Evolutionary conservation across 2,329 filamentous ascomycete species (phyloP), one percentile per base, ranked within the genome.

Genomic region (Cercospora beticola): DNA sequence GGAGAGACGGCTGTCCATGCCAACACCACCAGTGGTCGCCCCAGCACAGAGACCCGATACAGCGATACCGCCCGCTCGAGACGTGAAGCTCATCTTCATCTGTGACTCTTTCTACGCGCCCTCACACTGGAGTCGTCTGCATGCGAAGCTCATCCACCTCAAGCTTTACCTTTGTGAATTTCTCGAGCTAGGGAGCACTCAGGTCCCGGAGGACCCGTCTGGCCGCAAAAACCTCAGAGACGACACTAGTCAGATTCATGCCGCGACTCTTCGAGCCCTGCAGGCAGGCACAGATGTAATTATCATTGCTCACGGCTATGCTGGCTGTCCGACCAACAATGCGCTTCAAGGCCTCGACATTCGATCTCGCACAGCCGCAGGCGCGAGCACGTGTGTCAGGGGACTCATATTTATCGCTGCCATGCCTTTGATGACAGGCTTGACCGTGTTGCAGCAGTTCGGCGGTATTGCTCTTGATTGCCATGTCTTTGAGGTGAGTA

Each of bases 221-320:
- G 36, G 36, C 36, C 36, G 36, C 26, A 58, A 58, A 4, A 14
- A 14, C 16, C 54, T 58, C n/a, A n/a, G 6, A 8, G 54, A 58
- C 7, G 54, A 58, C 23, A 58, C 21, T 16, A 33, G 7, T 12
- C 23, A 28, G 54, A 26, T 58, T 5, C 54, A 33, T 58, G 21
- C 16, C 16, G 54, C 54, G n/a, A 26, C 30, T 30, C 54, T 58
- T 12, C 23, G 26, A 18, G 54, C 16, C 10, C 68, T 77, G 9
- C 68, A 71, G 14, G 60, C 68, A 10, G 74, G 73, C 59, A 71
- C 73, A 58, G 68, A 74, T 58, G 74, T 77, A 43, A 49, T 77
- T 26, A 68, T 77, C 7, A 69, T 74, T 18, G 71, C 75, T 23
- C 76, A 78, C 68, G 74, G 71, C 3, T 77, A 77, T 66, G 76